Evolutionary conservation across 768 basidiomycete genomes (phyloP), one percentile per base, ranked within the genome.

Genomic region (Xerocomellus amylosporus): DNA sequence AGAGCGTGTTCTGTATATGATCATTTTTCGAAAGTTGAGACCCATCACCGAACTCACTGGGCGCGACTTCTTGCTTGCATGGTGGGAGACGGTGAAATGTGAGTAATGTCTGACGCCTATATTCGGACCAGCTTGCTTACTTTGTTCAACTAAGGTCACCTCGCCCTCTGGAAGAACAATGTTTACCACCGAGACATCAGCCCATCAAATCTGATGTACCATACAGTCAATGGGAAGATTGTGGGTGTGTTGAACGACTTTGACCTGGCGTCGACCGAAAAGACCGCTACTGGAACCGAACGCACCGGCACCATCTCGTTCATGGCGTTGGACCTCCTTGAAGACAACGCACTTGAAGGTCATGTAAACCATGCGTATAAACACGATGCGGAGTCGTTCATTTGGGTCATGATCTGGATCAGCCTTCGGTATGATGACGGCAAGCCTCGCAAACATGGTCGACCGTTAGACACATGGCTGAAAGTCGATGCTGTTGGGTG

Each of bases 201-300:
- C 14, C 6, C 46, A 5, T 49, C 46, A 10, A 54, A 54, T 43
- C 19, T 54, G 8, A 54, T 43, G 41, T 54, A 43, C 24, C 8
- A 4, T n/a, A 14, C 8, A n/a, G 24, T 20, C 7, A 31, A 15
- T 5, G 33, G 17, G n/a, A 30, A 33, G 9, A 8, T 14, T 8
- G n/a, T 39, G 2, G 51, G 20, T 24, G 44, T 53, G 2, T 8
- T 53, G 2, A 46, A 53, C 22, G 44, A 53, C 26, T 45, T 53
- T 15, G 44, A 52, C 43, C 15, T 52, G 43, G 34, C 42, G 26
- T 30, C 46, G 22, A 41, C 8, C 4, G 10, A 37, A 8, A 17
- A 24, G 9, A 24, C 24, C 24, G 24, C 24, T 24, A 24, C 24
- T 24, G 24, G 24, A 24, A 24, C 24, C 24, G 24, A 24, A 24